Percentiles rank a stretch among this genome's conserved stretches.
Conservation (phyloP, 805 yeast genomes). For the Lipomyces spencermartinsiae region DNA sequence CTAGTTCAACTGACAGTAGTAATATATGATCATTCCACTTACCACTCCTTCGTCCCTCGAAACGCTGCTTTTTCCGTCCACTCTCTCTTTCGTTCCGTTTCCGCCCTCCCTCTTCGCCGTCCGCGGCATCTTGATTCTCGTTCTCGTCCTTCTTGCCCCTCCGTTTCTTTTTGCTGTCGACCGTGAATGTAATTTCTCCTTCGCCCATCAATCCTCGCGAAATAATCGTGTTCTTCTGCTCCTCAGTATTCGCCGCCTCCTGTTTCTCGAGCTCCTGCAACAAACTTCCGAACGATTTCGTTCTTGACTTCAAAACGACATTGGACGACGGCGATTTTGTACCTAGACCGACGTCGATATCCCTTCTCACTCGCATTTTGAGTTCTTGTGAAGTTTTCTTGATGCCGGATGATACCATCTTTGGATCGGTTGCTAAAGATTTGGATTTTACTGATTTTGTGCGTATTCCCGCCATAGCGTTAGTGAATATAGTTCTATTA, state of each 20-base stretch:
- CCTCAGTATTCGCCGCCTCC: conserved; percentile 15
- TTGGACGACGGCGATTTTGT: background rate
- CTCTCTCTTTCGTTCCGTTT: conserved; percentile 27
- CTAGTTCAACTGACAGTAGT: background rate
- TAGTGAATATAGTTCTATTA: background rate
- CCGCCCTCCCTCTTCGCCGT: conserved; percentile 20
- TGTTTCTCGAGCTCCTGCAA: conserved; percentile 15
- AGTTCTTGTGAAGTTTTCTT: background rate
- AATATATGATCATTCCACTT: conserved; percentile 8
- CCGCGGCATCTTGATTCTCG: conserved; percentile 13
- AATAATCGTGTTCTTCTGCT: conserved; percentile 16
- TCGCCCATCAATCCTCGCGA: conserved; percentile 34
- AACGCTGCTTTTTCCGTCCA: conserved; percentile 33
- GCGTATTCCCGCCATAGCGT: background rate
- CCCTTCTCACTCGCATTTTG: conserved; percentile 15
- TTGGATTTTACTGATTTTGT: background rate
- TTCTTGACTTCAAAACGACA: background rate
- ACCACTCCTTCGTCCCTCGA: conserved; percentile 36
- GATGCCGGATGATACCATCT: background rate
- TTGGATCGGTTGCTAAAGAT: background rate
- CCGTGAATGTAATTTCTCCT: conserved; percentile 36
- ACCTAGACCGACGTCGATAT: conserved; percentile 8
- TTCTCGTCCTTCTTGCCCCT: conserved; percentile 4
- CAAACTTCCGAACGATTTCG: conserved; percentile 27
- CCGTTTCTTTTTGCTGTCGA: conserved; percentile 25